phyloP scores from a whole-genome alignment of 306 rosid genomes.

The Styphnolobium japonicum region DNA sequence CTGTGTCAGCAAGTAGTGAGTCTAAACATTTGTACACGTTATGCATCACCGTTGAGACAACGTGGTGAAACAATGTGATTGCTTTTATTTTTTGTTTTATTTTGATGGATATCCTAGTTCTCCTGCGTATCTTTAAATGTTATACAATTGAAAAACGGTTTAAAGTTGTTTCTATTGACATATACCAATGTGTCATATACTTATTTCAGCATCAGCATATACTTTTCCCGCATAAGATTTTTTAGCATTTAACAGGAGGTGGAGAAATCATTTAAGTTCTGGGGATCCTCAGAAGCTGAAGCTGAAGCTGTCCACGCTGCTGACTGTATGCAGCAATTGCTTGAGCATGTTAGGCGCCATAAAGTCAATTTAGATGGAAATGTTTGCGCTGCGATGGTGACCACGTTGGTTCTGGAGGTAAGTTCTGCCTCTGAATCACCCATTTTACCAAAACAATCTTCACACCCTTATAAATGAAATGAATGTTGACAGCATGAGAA shows the following conservation, averaged over 20 bases:
- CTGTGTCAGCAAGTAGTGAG: not conserved
- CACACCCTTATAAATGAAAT: not conserved
- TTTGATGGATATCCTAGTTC: not conserved
- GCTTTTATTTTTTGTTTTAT: not conserved
- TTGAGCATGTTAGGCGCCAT: conserved; percentile 73
- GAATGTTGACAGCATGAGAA: not conserved
- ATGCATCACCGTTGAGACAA: not conserved
- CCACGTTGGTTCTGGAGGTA: conserved; percentile 90
- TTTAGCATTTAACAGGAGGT: conserved; percentile 51
- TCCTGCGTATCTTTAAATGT: not conserved
- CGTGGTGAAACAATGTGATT: not conserved
- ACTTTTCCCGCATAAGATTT: not conserved
- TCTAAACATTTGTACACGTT: not conserved
- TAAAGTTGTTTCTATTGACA: not conserved
- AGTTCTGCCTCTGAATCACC: not conserved
- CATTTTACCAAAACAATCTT: not conserved
- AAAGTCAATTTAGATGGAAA: conserved; percentile 69
- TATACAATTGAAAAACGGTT: conserved; percentile 3
- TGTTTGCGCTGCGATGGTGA: conserved; percentile 75
- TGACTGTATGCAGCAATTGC: conserved; percentile 67
- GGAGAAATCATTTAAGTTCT: conserved; percentile 52
- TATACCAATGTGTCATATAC: not conserved
- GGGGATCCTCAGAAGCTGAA: conserved; percentile 48
- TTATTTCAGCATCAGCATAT: not conserved
- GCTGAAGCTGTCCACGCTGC: conserved; percentile 45